These are phyloP conservation scores for Aspergillus sp. DNA, from an alignment of 2,329 filamentous ascomycete genomes.

Conservation along the genomic window DNA sequence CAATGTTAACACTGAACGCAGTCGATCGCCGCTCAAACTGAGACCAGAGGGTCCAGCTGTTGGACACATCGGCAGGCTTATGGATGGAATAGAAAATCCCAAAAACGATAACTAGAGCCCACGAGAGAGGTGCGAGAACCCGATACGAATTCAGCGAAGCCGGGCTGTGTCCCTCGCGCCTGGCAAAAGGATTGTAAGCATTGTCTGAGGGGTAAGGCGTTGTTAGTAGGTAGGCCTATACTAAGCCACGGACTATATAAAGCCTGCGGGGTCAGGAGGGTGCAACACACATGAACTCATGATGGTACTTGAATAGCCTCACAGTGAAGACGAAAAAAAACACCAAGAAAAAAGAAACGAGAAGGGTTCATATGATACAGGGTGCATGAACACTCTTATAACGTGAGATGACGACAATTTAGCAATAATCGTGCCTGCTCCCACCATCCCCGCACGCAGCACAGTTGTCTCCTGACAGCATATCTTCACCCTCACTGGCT, in stretches of 20 bases:
- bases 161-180: conserved; percentile 64
- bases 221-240: not conserved
- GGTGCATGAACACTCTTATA: not conserved
- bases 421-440: not conserved
- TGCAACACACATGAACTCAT: conserved; percentile 16
- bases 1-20: conserved; percentile 71
- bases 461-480: conserved; percentile 14
- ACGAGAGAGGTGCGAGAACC: conserved; percentile 70
- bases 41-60: conserved; percentile 69
- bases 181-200: conserved; percentile 67
- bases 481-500: conserved; percentile 11
- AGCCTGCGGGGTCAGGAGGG: not conserved
- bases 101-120: conserved; percentile 70
- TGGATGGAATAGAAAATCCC: conserved; percentile 73
- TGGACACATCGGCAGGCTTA: conserved; percentile 61
- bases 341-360: not conserved
- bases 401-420: not conserved
- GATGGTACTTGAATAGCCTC: not conserved
- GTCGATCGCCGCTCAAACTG: conserved; percentile 68
- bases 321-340: not conserved
- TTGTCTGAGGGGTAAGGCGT: not conserved
- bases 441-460: conserved; percentile 18
- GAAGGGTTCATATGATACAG: not conserved
- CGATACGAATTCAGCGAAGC: conserved; percentile 71
- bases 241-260: not conserved